These are phyloP conservation scores for Nicotiana rustica DNA, from an alignment of 305 asterid species.

Conservation along the genomic window DNA sequence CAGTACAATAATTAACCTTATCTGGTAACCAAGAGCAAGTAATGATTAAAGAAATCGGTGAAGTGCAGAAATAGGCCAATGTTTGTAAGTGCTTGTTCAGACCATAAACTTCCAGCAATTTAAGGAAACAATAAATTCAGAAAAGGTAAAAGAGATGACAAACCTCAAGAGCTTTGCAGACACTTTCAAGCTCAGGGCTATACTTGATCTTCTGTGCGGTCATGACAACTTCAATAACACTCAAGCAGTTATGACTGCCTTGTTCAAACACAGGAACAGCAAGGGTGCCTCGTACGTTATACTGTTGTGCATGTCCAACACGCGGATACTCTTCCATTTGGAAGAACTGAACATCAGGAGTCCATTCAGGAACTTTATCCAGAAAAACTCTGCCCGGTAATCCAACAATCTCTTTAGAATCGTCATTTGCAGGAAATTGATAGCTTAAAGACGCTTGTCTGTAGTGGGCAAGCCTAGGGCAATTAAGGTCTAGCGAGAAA, in stretches of 20 bases:
- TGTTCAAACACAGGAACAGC: constrained; percentile 88
- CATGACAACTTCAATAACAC: constrained; percentile 85
- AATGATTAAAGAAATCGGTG: not conserved
- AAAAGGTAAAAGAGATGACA: constrained; percentile 46
- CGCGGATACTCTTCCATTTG: constrained; percentile 74
- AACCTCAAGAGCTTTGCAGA: constrained; percentile 96
- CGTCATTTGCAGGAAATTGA: constrained; percentile 72
- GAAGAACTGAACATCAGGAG: constrained; percentile 85
- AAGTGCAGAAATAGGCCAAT: not conserved
- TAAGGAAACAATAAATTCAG: constrained; percentile 32
- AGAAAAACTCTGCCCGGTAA: constrained; percentile 85
- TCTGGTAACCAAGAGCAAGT: constrained; percentile 17
- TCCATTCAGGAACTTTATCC: constrained; percentile 88
- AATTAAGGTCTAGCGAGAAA: constrained; percentile 61
- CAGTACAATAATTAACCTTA: not conserved
- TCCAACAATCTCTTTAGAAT: constrained; percentile 63
- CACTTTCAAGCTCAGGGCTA: constrained; percentile 73
- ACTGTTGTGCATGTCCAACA: constrained; percentile 70
- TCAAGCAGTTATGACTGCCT: constrained; percentile 74
- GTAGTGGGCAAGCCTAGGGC: constrained; percentile 69
- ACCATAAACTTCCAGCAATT: constrained; percentile 42
- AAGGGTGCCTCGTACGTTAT: constrained; percentile 80
- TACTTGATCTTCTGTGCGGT: constrained; percentile 82
- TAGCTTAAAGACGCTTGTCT: constrained; percentile 70
- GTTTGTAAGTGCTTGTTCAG: constrained; percentile 44